Base-by-base conservation (phyloP, 306 rosid species). In the Cucurbita moschata region DNA sequence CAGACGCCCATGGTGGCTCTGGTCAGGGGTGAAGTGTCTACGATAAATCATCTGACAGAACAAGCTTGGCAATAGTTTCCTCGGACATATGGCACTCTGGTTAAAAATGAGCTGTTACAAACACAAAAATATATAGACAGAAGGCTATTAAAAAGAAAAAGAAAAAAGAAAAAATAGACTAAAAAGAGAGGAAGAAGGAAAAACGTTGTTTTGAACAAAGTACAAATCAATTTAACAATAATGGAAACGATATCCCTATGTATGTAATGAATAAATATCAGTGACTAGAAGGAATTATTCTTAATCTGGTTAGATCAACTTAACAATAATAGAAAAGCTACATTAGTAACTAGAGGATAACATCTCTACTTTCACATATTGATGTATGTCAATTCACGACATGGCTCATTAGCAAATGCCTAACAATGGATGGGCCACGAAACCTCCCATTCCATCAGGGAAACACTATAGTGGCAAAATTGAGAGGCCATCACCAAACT, bases 1-100 rank as follows among this genome's bases (percentile, higher is more conserved):
- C 89, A 85, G 84, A 91, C 83, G 89, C 76, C 95, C 99, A 94
- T 94, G 79, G 83, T 87, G 85, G 89, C 85, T 84, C 88, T 82
- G 88, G 79, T 87, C 85, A 65, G 79, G 80, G 80, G 85, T 76
- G 78, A 72, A 75, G 74, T 43, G 76, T 78, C 84, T 81, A 81
- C 82, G 50, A 85, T 75, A 88, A 82, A 75, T 88, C 98, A 93
- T 90, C 92, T 82, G 87, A 85, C 78, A 76, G 77, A 72, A 78
- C 55, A 77, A 78, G 77, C 81, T 80, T 74, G 60, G 68, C 35
- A 75, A 73, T 80, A 76, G 60, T 82, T 79, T 64, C 80, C 82
- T 76, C 80, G 81, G 87, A 83, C 94, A 88, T 86, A 78, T 72
- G 77, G 81, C 39, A 46, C 80, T 73, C 78, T 69, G 14, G 75